phyloP scores from a whole-genome alignment of 305 asterid species.

The Stenogyne calaminthoides region DNA sequence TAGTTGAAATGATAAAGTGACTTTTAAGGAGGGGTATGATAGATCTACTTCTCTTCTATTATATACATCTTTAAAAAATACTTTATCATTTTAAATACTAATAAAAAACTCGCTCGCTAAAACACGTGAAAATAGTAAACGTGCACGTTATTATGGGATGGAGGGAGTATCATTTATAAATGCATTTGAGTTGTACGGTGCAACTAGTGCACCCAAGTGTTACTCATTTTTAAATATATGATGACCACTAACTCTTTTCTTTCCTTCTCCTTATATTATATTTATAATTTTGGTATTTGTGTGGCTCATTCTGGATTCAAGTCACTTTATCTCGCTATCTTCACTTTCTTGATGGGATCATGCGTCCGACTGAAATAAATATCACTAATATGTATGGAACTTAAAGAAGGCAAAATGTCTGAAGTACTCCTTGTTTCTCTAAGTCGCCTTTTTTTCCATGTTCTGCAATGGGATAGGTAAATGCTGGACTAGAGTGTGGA shows the following conservation, averaged over 20 bases:
- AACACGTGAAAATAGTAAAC: too few species aligned
- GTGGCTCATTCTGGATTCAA: not conserved
- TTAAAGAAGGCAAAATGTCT: not conserved
- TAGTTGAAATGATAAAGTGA: too few species aligned
- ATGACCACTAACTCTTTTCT: not conserved
- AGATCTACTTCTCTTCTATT: too few species aligned
- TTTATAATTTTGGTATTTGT: not conserved
- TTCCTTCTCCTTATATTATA: not conserved
- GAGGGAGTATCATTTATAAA: too few species aligned
- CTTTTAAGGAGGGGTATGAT: too few species aligned
- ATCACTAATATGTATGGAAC: not conserved
- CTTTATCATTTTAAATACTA: too few species aligned
- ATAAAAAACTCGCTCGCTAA: too few species aligned
- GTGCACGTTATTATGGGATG: too few species aligned
- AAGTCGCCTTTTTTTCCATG: slow-evolving; percentile 7
- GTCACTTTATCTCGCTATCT: not conserved
- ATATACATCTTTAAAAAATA: too few species aligned
- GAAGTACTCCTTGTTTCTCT: not conserved
- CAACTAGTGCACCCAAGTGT: not conserved
- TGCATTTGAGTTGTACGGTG: too few species aligned
- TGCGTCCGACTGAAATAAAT: not conserved
- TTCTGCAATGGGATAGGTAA: slow-evolving; percentile 58
- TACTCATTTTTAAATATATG: not conserved
- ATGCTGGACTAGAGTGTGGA: slow-evolving; percentile 95
- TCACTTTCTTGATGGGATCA: not conserved